phyloP scores from a whole-genome alignment of 495 filamentous ascomycete genomes.

The Tuber indicum region DNA sequence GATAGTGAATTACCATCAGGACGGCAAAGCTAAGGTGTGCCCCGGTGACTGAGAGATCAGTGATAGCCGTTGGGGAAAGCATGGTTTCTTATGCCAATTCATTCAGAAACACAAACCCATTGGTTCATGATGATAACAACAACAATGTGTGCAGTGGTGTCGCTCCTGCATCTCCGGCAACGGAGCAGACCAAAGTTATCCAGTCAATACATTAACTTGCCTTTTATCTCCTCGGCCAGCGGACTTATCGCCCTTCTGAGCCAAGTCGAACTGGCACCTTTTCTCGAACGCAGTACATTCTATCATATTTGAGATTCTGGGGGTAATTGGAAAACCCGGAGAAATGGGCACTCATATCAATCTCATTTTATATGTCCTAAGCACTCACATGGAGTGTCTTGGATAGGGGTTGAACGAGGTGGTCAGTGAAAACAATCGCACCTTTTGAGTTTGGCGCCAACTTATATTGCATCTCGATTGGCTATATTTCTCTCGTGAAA shows the following conservation, averaged over 20 bases:
- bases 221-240: not conserved
- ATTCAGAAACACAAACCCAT: not conserved
- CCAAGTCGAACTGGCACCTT: not conserved
- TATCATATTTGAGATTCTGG: not conserved
- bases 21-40: not conserved
- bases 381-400: not conserved
- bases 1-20: not conserved
- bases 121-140: not conserved
- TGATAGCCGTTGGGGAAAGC: not conserved
- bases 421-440: not conserved
- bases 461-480: not conserved
- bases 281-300: not conserved
- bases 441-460: not conserved
- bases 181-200: not conserved
- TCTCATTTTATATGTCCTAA: too few species aligned
- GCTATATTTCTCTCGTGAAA: not conserved
- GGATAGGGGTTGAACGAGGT: not conserved
- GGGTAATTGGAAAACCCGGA: not conserved
- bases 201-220: not conserved
- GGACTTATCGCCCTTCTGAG: not conserved
- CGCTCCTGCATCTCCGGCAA: not conserved
- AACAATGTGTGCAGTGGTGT: not conserved
- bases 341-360: not conserved
- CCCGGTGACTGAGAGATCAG: not conserved
- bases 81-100: not conserved